A percentile compares a stretch with the other conserved stretches of the same genome.
phyloP scores from a whole-genome alignment of 805 yeast species.

The Barnettozyma californica region DNA sequence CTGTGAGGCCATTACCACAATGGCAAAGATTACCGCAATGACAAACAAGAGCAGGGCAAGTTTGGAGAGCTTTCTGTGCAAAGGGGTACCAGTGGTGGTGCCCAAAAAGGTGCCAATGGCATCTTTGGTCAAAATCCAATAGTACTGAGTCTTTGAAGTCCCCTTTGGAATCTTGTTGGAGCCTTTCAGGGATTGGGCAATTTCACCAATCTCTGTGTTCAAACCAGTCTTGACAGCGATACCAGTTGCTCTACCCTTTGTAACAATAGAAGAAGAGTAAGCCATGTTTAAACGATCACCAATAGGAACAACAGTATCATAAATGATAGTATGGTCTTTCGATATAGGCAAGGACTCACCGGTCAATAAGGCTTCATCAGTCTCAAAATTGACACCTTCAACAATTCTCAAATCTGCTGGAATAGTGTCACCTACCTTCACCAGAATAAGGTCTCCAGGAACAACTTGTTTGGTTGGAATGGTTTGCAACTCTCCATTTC shows the following conservation, averaged over 20 bases:
- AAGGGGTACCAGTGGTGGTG: slow-evolving; percentile 73
- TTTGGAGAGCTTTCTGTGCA: slow-evolving; percentile 69
- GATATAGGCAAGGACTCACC: slow-evolving; percentile 54
- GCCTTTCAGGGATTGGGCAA: slow-evolving; percentile 54
- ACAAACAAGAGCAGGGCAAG: slow-evolving; percentile 67
- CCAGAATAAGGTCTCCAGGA: slow-evolving; percentile 40
- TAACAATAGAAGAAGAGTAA: slow-evolving; percentile 59
- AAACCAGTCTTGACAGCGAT: slow-evolving; percentile 66
- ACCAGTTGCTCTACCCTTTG: slow-evolving; percentile 73
- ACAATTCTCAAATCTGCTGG: slow-evolving; percentile 44
- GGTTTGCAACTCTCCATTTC: slow-evolving; percentile 29
- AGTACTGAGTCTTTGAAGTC: slow-evolving; percentile 38
- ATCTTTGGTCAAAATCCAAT: slow-evolving; percentile 40
- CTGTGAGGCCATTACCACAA: slow-evolving; percentile 86
- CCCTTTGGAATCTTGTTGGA: slow-evolving; percentile 37
- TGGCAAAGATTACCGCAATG: slow-evolving; percentile 78
- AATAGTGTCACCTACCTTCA: slow-evolving; percentile 36
- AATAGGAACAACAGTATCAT: slow-evolving; percentile 44
- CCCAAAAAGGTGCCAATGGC: slow-evolving; percentile 68
- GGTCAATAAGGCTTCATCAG: slow-evolving; percentile 43
- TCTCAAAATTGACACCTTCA: slow-evolving; percentile 31
- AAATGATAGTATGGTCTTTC: slow-evolving; percentile 43
- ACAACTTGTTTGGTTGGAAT: slow-evolving; percentile 33
- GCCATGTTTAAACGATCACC: slow-evolving; percentile 76
- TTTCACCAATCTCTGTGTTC: slow-evolving; percentile 67